Evolutionary conservation across 441 rosid species (phyloP).

Genomic region (Eruca vesicaria): DNA sequence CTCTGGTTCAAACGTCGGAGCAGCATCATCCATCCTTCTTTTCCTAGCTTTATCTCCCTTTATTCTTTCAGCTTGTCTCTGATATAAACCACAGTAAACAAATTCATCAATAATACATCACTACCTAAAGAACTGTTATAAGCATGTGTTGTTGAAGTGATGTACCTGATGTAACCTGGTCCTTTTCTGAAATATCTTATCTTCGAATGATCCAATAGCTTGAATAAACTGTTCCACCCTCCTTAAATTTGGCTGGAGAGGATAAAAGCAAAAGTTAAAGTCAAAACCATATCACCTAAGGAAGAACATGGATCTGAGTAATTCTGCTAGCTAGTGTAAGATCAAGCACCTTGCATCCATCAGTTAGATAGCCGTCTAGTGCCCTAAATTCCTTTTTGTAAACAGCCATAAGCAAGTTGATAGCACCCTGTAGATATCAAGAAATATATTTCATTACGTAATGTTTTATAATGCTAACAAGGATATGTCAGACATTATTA

Average conservation of each 20-base stretch:
- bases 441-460: too few species aligned
- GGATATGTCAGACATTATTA: too few species aligned
- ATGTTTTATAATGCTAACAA: background rate
- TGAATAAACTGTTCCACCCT: constrained; percentile 92
- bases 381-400: constrained; percentile 89
- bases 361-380: constrained; percentile 81
- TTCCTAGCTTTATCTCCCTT: constrained; percentile 73
- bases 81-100: constrained; percentile 34
- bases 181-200: constrained; percentile 94
- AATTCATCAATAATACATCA: constrained; percentile 10
- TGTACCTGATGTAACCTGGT: constrained; percentile 77
- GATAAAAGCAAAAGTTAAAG: background rate
- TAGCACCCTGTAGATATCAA: constrained; percentile 77
- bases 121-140: background rate
- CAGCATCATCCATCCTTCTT: constrained; percentile 81
- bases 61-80: constrained; percentile 90
- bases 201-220: constrained; percentile 91
- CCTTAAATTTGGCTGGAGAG: constrained; percentile 69
- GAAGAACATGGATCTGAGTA: background rate
- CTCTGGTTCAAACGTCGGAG: constrained; percentile 64
- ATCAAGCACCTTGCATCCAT: constrained; percentile 72
- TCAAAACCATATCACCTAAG: constrained; percentile 23
- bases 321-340: constrained; percentile 8
- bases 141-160: background rate
- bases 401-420: constrained; percentile 87